phyloP scores from a whole-genome alignment of 768 basidiomycete genomes.

The Daedaleopsis sinensis region DNA sequence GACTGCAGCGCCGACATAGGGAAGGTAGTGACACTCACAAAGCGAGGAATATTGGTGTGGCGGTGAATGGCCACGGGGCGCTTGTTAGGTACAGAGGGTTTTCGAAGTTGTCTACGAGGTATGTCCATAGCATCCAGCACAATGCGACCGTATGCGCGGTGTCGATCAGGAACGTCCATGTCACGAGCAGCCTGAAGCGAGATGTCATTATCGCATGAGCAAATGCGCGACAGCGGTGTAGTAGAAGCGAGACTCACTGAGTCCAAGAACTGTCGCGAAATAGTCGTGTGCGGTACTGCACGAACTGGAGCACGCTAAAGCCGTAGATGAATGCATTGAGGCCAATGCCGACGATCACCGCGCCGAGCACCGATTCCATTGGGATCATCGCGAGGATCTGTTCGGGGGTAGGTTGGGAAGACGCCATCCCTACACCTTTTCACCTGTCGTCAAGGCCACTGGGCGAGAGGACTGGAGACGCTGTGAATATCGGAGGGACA shows the following conservation, averaged over 20 bases:
- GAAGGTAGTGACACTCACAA: not conserved
- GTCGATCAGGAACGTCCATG: constrained; percentile 6
- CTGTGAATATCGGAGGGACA: too few relatives aligned
- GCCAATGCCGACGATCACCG: not conserved
- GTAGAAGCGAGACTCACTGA: not conserved
- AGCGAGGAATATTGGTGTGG: not conserved
- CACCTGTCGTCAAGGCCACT: not conserved
- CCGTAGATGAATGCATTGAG: constrained; percentile 10
- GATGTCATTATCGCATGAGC: not conserved
- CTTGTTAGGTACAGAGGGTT: not conserved
- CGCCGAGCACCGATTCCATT: not conserved
- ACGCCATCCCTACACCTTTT: not conserved
- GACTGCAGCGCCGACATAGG: not conserved
- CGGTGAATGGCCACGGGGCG: constrained; percentile 6
- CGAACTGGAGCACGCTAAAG: constrained; percentile 6
- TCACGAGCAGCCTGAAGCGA: not conserved
- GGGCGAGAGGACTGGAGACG: too few relatives aligned
- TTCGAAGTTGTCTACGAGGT: constrained; percentile 2
- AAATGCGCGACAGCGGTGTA: not conserved
- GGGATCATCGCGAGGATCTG: not conserved
- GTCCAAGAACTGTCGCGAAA: not conserved
- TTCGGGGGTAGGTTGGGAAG: not conserved
- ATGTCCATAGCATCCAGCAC: constrained; percentile 2
- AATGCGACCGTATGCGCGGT: constrained; percentile 2
- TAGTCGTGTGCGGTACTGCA: constrained; percentile 1